Evolutionary conservation across 768 basidiomycete species (phyloP).

Genomic region (Agrocybe praecox): DNA sequence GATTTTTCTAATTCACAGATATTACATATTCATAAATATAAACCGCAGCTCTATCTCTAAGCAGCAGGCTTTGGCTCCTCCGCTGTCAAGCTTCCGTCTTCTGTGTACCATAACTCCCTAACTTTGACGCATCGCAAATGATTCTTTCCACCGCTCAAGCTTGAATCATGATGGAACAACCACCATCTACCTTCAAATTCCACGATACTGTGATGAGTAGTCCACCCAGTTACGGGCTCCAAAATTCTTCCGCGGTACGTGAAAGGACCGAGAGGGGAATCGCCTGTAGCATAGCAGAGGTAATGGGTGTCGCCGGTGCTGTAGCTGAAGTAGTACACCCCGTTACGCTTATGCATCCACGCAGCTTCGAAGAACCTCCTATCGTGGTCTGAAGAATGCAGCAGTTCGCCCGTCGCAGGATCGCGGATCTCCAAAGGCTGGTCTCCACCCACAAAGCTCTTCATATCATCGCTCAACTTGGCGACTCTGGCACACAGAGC

Average conservation of each 20-base stretch:
- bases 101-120: slow-evolving; percentile 19
- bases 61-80: background rate
- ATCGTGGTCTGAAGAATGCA: slow-evolving; percentile 22
- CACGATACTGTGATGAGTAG: slow-evolving; percentile 24
- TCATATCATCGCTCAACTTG: slow-evolving; percentile 20
- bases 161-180: slow-evolving; percentile 22
- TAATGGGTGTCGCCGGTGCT: slow-evolving; percentile 25
- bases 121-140: slow-evolving; percentile 22
- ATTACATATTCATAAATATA: background rate
- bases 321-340: slow-evolving; percentile 22
- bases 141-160: slow-evolving; percentile 19
- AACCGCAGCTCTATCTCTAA: background rate
- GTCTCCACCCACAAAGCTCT: slow-evolving; percentile 16
- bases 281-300: slow-evolving; percentile 20
- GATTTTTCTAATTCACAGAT: no score
- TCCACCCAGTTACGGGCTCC: slow-evolving; percentile 24
- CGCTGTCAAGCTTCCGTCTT: slow-evolving; percentile 12
- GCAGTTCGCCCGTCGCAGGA: slow-evolving; percentile 13
- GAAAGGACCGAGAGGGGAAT: slow-evolving; percentile 20
- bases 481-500: slow-evolving; percentile 19
- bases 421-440: slow-evolving; percentile 17
- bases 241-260: slow-evolving; percentile 21
- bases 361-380: slow-evolving; percentile 25
- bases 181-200: slow-evolving; percentile 19
- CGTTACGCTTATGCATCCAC: slow-evolving; percentile 23